Conservation (phyloP, 1,139 yeast species). For the Wickerhamomyces sp. region DNA sequence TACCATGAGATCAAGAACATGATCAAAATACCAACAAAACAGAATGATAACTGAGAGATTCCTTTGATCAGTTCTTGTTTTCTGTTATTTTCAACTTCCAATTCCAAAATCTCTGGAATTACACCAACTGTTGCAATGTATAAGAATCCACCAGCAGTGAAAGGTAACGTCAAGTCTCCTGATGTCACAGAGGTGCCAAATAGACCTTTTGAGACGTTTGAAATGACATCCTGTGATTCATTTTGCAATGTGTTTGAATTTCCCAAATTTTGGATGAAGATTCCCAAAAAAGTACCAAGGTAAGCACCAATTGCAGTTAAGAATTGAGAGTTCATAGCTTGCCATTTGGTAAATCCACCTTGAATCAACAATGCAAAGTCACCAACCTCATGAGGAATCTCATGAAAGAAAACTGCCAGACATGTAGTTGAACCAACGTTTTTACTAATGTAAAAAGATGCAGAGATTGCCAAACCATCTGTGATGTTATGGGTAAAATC, state of each 20-base stretch:
- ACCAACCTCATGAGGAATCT: conserved; percentile 71
- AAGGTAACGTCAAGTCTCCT: conserved; percentile 56
- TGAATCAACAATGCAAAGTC: conserved; percentile 64
- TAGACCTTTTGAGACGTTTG: conserved; percentile 31
- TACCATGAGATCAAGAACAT: conserved; percentile 50
- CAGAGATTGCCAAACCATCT: conserved; percentile 65
- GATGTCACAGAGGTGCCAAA: conserved; percentile 44
- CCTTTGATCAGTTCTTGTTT: conserved; percentile 32
- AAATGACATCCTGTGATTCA: too few species aligned
- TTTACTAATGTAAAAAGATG: conserved; percentile 55
- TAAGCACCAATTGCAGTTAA: conserved; percentile 59
- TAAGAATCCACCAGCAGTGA: conserved; percentile 66
- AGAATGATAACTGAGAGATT: conserved; percentile 37
- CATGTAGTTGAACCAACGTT: conserved; percentile 59
- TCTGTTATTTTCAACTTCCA: conserved; percentile 31
- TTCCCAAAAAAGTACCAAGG: conserved; percentile 58
- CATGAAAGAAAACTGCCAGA: conserved; percentile 63
- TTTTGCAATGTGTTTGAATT: conserved; percentile 1
- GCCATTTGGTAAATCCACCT: conserved; percentile 57
- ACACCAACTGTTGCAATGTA: conserved; percentile 65
- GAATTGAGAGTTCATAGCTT: conserved; percentile 59
- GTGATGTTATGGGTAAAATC: conserved; percentile 67
- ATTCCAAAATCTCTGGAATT: conserved; percentile 54
- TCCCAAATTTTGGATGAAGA: conserved; percentile 38
- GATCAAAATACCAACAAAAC: conserved; percentile 42